Conservation (phyloP, 2,329 filamentous ascomycete species). For the Calonectria pseudoturangicola region DNA sequence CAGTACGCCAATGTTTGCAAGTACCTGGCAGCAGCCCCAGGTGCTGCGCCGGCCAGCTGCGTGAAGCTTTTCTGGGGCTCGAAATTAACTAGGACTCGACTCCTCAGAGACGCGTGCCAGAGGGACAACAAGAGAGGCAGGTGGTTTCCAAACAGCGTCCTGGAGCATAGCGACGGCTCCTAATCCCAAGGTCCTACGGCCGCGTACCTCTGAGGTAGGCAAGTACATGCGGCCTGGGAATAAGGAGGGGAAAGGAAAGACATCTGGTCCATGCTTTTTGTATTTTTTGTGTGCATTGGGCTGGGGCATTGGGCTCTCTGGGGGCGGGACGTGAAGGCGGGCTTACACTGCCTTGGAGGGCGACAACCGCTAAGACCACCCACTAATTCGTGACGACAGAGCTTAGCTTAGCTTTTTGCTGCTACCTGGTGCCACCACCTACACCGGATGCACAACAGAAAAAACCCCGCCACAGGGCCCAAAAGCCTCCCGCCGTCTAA, state of each 20-base stretch:
- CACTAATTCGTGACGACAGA: slow-evolving; percentile 28
- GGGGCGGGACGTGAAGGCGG: neutral
- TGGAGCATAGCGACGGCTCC: neutral
- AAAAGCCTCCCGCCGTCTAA: slow-evolving; percentile 45
- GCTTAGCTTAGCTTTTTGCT: slow-evolving; percentile 48
- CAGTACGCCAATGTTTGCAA: neutral
- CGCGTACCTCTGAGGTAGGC: neutral
- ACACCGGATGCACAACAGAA: slow-evolving; percentile 51
- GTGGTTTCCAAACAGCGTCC: no score
- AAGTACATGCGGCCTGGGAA: slow-evolving; percentile 16
- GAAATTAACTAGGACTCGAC: slow-evolving; percentile 12
- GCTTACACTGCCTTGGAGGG: slow-evolving; percentile 12
- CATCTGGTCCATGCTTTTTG: slow-evolving; percentile 38
- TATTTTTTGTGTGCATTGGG: slow-evolving; percentile 28
- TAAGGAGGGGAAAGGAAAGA: slow-evolving; percentile 23
- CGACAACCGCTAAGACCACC: slow-evolving; percentile 31
- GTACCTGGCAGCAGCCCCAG: slow-evolving; percentile 12
- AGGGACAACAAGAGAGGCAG: neutral
- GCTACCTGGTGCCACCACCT: slow-evolving; percentile 35
- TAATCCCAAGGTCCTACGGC: neutral
- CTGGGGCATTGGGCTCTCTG: slow-evolving; percentile 34
- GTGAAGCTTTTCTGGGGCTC: neutral
- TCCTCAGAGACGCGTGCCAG: neutral
- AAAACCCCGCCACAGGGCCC: slow-evolving; percentile 55
- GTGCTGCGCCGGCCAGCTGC: slow-evolving; percentile 2